Evolutionary conservation across 345 rosid species (phyloP).

Genomic region (Toxicodendron radicans): DNA sequence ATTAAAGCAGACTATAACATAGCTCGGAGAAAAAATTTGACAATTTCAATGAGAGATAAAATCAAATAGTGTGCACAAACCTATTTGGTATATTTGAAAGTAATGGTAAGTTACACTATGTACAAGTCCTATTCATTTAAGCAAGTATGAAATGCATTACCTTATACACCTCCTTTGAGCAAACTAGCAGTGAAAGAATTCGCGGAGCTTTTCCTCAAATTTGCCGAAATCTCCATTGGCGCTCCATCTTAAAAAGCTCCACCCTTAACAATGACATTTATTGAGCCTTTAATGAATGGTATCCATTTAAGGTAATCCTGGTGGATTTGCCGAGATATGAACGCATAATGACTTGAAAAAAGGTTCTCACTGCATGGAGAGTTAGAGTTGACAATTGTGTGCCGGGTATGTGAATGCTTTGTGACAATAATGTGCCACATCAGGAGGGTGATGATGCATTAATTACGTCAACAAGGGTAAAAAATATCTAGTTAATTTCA

Average conservation of each 20-base stretch:
- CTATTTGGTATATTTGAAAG: background rate
- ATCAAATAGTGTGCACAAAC: slow-evolving; percentile 6
- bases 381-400: slow-evolving; percentile 27
- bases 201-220: slow-evolving; percentile 17
- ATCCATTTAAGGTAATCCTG: slow-evolving; percentile 20
- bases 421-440: slow-evolving; percentile 12
- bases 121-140: background rate
- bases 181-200: slow-evolving; percentile 5
- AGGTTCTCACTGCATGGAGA: slow-evolving; percentile 21
- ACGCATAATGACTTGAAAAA: slow-evolving; percentile 15
- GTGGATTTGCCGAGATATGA: slow-evolving; percentile 24
- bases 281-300: slow-evolving; percentile 15
- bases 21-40: background rate
- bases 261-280: slow-evolving; percentile 6
- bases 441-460: slow-evolving; percentile 4
- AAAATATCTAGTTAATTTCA: background rate
- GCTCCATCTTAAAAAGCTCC: slow-evolving; percentile 1
- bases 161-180: background rate
- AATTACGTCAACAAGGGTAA: slow-evolving; percentile 20
- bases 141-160: slow-evolving; percentile 16
- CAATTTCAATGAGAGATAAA: slow-evolving; percentile 1
- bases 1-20: background rate
- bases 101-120: background rate
- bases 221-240: slow-evolving; percentile 1
- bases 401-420: slow-evolving; percentile 15